Percentiles rank a stretch among this genome's conserved stretches.
Evolutionary conservation across 2,329 filamentous ascomycete species (phyloP).

Genomic region (Dryadomyces sulphureus): DNA sequence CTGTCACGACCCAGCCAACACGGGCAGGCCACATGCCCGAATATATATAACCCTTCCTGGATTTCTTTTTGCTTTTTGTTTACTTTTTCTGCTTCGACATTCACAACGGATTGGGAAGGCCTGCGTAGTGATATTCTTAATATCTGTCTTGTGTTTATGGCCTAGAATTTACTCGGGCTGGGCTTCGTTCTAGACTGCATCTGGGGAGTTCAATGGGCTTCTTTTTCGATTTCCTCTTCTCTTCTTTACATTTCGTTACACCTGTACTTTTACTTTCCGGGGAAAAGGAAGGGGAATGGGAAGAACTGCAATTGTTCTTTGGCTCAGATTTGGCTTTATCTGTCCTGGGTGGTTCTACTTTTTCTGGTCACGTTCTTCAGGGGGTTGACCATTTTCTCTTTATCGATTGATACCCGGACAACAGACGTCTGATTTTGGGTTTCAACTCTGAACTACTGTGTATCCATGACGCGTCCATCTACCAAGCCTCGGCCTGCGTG

Average conservation of each 20-base stretch:
- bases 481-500: too few relatives aligned
- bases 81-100: not conserved
- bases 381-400: not conserved
- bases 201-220: not conserved
- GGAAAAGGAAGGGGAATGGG: not conserved
- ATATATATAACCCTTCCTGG: constrained; percentile 10
- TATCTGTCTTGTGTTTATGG: not conserved
- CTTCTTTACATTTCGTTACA: not conserved
- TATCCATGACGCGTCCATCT: too few relatives aligned
- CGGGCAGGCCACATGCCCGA: constrained; percentile 1
- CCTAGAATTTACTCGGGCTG: not conserved
- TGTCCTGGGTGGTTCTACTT: not conserved
- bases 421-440: not conserved
- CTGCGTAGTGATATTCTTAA: not conserved
- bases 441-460: not conserved
- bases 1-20: not conserved
- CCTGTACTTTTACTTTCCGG: not conserved
- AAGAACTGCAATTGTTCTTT: not conserved
- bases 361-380: not conserved
- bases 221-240: not conserved
- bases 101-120: not conserved
- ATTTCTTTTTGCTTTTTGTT: not conserved
- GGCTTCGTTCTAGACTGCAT: not conserved
- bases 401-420: not conserved
- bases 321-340: not conserved